Evolutionary conservation across 2,329 filamentous ascomycete species (phyloP).

Genomic region (Pseudopyricularia javanii): DNA sequence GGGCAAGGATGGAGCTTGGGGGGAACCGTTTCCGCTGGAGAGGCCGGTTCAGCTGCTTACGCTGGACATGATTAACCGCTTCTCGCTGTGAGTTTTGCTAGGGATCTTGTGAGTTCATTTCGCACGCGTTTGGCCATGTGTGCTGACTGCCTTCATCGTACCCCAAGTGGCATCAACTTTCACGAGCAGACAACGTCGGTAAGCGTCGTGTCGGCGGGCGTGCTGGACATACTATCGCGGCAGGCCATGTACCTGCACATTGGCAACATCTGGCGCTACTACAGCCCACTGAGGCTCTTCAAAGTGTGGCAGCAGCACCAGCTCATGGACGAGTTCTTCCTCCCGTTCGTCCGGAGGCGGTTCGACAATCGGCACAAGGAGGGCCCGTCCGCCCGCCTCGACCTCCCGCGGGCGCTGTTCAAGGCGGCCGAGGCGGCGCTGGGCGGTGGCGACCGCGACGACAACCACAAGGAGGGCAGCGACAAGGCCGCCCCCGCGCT

Average conservation of each 20-base stretch:
- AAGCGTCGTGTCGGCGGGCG: not conserved
- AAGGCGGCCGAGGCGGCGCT: constrained; percentile 14
- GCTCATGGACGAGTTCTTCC: not conserved
- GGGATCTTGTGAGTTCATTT: not conserved
- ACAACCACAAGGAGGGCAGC: not conserved
- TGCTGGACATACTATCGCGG: not conserved
- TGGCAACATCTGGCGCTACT: not conserved
- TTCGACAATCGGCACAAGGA: not conserved
- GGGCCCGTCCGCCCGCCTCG: constrained; percentile 8
- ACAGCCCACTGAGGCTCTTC: not conserved
- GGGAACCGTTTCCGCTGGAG: constrained; percentile 19
- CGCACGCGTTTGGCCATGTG: no score
- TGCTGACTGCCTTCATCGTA: not conserved
- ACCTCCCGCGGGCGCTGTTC: constrained; percentile 12
- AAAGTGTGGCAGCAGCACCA: not conserved
- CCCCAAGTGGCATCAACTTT: not conserved
- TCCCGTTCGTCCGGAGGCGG: not conserved
- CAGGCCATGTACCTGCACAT: not conserved
- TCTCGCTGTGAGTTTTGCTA: constrained; percentile 12
- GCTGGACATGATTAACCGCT: constrained; percentile 25
- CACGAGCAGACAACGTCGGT: not conserved
- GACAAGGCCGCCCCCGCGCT: not conserved
- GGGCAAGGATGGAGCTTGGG: constrained; percentile 15
- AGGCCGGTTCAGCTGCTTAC: constrained; percentile 22
- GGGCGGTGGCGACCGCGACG: constrained; percentile 3